These are phyloP conservation scores for Debaryomyces coudertii DNA, from an alignment of 1,139 yeast genomes.

Conservation along the genomic window DNA sequence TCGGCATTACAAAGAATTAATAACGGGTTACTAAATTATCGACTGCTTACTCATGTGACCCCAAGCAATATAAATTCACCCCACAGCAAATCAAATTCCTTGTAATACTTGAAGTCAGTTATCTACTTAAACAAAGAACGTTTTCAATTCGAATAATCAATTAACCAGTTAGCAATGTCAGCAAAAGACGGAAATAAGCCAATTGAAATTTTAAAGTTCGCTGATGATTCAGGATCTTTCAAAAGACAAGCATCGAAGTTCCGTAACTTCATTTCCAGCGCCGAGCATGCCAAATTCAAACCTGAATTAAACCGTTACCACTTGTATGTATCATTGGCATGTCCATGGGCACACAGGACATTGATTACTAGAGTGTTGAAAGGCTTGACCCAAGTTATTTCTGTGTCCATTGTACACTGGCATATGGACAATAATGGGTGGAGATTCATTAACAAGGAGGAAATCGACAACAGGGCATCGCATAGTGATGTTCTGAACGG, in stretches of 20 bases:
- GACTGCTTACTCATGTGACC: neutral
- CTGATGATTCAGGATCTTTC: slow-evolving; percentile 56
- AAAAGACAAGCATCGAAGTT: slow-evolving; percentile 50
- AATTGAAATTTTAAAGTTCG: slow-evolving; percentile 45
- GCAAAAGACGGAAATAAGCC: slow-evolving; percentile 3
- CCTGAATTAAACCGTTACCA: slow-evolving; percentile 86
- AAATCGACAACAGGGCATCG: slow-evolving; percentile 21
- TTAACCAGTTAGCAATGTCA: neutral
- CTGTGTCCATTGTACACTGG: slow-evolving; percentile 86
- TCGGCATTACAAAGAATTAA: neutral
- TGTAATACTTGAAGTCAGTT: neutral
- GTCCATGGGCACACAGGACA: slow-evolving; percentile 97
- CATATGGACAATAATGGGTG: slow-evolving; percentile 84
- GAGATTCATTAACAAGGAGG: slow-evolving; percentile 59
- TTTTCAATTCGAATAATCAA: neutral
- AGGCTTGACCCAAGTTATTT: slow-evolving; percentile 66
- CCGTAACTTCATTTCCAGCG: slow-evolving; percentile 62
- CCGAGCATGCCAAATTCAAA: slow-evolving; percentile 62
- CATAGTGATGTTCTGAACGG: slow-evolving; percentile 52
- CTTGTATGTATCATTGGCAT: slow-evolving; percentile 82
- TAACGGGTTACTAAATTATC: neutral
- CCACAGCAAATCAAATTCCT: neutral
- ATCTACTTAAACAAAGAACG: neutral
- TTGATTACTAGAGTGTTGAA: slow-evolving; percentile 76
- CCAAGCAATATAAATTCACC: neutral